A percentile compares a stretch with the other conserved stretches of the same genome.
phyloP scores from a whole-genome alignment of 2,329 filamentous ascomycete species.

The Bipolaris zeicola region DNA sequence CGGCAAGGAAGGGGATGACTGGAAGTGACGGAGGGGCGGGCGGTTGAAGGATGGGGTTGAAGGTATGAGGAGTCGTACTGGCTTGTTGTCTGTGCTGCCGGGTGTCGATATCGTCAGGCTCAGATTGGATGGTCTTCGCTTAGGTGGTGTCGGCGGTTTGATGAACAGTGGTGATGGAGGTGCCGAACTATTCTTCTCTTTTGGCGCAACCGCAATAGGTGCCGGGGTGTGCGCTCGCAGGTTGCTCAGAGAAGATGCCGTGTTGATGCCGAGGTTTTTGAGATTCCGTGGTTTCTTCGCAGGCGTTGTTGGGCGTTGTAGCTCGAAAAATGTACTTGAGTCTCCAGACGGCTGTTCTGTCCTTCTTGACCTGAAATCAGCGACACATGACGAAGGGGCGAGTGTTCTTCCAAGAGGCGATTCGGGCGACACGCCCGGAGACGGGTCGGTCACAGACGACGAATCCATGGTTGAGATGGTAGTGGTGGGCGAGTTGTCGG shows the following conservation, averaged over 20 bases:
- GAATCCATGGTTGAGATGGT: conserved; percentile 93
- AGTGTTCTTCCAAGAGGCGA: conserved; percentile 79
- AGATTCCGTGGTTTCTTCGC: conserved; percentile 78
- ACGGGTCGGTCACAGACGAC: conserved; percentile 85
- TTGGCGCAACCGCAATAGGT: conserved; percentile 57
- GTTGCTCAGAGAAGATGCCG: conserved; percentile 55
- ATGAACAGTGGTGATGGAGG: conserved; percentile 78
- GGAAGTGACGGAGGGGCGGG: conserved; percentile 62
- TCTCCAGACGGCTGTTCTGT: conserved; percentile 50
- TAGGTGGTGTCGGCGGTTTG: conserved; percentile 73
- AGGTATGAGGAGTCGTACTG: conserved; percentile 62
- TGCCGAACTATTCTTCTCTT: conserved; percentile 59
- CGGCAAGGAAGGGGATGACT: conserved; percentile 66
- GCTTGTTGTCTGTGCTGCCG: conserved; percentile 62
- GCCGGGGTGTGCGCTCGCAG: conserved; percentile 57
- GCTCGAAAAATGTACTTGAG: conserved; percentile 60
- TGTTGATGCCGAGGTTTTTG: conserved; percentile 81
- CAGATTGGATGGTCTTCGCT: conserved; percentile 75
- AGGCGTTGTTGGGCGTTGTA: conserved; percentile 56
- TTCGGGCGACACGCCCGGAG: conserved; percentile 87
- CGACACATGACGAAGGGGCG: conserved; percentile 70
- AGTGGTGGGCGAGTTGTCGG: conserved; percentile 92
- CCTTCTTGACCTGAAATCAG: conserved; percentile 54
- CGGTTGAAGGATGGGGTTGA: conserved; percentile 62
- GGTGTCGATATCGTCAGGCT: conserved; percentile 74